Conservation (phyloP, 441 rosid species). For the Lepidium campestre region DNA sequence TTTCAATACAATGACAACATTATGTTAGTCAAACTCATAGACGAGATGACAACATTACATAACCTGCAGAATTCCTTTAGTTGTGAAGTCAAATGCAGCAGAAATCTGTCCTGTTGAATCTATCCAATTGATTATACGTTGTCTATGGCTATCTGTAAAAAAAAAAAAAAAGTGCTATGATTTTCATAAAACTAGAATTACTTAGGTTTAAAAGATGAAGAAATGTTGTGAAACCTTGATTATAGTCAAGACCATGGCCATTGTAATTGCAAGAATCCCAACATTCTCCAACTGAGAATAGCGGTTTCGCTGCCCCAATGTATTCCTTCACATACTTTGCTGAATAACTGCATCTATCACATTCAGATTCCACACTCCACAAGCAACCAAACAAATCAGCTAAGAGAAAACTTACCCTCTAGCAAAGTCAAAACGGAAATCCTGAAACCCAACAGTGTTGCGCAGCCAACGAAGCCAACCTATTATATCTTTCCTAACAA, state of each 20-base stretch:
- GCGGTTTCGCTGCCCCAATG: slow-evolving; percentile 77
- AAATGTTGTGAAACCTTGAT: slow-evolving; percentile 54
- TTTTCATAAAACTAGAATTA: background rate
- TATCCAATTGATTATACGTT: slow-evolving; percentile 78
- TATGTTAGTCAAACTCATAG: background rate
- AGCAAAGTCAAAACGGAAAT: slow-evolving; percentile 92
- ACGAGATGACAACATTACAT: too few relatives aligned
- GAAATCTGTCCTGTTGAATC: slow-evolving; percentile 74
- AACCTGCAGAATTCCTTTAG: slow-evolving; percentile 92
- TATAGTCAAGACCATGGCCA: slow-evolving; percentile 57
- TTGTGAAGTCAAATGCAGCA: slow-evolving; percentile 92
- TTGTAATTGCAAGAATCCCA: slow-evolving; percentile 93
- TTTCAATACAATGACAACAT: background rate
- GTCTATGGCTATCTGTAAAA: slow-evolving; percentile 74
- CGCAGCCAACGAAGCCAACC: slow-evolving; percentile 81
- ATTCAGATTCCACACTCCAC: background rate
- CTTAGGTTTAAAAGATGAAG: too few relatives aligned
- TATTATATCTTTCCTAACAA: slow-evolving; percentile 79
- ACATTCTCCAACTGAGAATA: slow-evolving; percentile 79
- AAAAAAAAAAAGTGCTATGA: background rate
- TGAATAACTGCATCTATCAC: slow-evolving; percentile 48
- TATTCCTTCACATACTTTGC: slow-evolving; percentile 77
- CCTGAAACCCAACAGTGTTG: slow-evolving; percentile 70
- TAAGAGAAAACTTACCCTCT: slow-evolving; percentile 51
- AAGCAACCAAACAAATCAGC: background rate